Evolutionary conservation across 441 rosid genomes (phyloP).

Genomic region (Syzygium syzygioides): DNA sequence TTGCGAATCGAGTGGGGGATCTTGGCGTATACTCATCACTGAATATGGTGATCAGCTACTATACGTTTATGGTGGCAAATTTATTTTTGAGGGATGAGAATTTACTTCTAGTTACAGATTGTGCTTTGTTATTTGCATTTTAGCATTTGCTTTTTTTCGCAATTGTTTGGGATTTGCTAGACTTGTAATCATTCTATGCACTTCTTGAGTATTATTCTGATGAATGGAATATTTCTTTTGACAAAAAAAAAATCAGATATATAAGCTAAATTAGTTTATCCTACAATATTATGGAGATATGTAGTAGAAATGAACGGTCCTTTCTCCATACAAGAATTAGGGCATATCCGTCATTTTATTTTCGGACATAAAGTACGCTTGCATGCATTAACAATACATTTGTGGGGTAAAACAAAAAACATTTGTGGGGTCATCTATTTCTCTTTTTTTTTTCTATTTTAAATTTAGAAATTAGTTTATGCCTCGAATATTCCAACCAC

Average conservation of each 20-base stretch:
- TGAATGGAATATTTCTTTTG: too few species aligned
- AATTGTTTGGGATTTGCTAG: too few species aligned
- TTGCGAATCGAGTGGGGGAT: too few species aligned
- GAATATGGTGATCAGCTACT: too few species aligned
- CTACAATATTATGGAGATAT: neutral
- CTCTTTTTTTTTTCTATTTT: neutral
- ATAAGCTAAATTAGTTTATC: neutral
- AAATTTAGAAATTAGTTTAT: neutral
- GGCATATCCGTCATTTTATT: neutral
- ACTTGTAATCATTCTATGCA: too few species aligned
- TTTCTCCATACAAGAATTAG: neutral
- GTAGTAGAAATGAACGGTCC: neutral
- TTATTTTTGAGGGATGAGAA: too few species aligned
- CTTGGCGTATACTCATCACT: too few species aligned
- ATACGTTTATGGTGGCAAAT: too few species aligned
- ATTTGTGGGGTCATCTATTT: neutral
- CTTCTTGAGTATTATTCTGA: too few species aligned
- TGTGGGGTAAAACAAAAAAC: neutral
- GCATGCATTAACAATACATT: neutral
- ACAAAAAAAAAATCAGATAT: neutral
- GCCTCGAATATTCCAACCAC: neutral
- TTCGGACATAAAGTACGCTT: neutral
- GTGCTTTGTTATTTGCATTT: too few species aligned
- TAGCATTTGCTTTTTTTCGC: too few species aligned
- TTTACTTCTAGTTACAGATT: too few species aligned